phyloP scores from a whole-genome alignment of 805 yeast genomes.

The Saccharomycopsis sp. region DNA sequence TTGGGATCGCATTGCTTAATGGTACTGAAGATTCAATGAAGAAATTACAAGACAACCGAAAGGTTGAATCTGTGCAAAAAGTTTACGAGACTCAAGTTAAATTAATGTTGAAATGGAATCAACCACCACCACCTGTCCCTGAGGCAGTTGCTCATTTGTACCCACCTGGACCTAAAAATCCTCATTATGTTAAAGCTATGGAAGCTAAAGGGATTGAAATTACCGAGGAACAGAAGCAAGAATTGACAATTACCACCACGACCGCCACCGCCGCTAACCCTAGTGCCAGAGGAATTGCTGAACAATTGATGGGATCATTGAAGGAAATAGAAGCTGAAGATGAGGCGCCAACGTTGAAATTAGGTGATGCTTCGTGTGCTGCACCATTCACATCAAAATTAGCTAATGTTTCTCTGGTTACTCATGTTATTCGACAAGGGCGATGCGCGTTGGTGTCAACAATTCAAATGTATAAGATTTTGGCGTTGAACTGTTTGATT shows the following conservation, averaged over 20 bases:
- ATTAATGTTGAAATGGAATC: conserved; percentile 73
- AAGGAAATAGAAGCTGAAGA: conserved; percentile 51
- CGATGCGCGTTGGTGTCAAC: conserved; percentile 96
- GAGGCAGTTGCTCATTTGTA: conserved; percentile 84
- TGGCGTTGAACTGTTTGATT: conserved; percentile 94
- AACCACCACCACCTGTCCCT: conserved; percentile 81
- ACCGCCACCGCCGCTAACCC: conserved; percentile 31
- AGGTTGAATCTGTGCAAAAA: conserved; percentile 51
- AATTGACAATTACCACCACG: conserved; percentile 35
- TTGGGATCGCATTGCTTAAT: conserved; percentile 95
- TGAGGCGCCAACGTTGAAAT: conserved; percentile 87
- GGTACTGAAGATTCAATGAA: conserved; percentile 94
- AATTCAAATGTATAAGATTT: conserved; percentile 96
- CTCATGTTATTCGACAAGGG: conserved; percentile 93
- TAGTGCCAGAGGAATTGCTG: conserved; percentile 45
- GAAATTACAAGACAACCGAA: conserved; percentile 77
- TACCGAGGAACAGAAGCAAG: conserved; percentile 57
- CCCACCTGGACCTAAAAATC: conserved; percentile 93
- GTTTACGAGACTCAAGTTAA: conserved; percentile 82
- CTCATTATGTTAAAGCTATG: conserved; percentile 78
- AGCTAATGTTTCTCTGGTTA: conserved; percentile 85
- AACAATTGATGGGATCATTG: conserved; percentile 50
- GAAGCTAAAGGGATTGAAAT: conserved; percentile 77
- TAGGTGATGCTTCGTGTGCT: conserved; percentile 98
- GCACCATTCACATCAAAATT: conserved; percentile 97